Base-by-base conservation (phyloP, 2,329 filamentous ascomycete genomes). In the Immersiporthe knoxdaviesiana region DNA sequence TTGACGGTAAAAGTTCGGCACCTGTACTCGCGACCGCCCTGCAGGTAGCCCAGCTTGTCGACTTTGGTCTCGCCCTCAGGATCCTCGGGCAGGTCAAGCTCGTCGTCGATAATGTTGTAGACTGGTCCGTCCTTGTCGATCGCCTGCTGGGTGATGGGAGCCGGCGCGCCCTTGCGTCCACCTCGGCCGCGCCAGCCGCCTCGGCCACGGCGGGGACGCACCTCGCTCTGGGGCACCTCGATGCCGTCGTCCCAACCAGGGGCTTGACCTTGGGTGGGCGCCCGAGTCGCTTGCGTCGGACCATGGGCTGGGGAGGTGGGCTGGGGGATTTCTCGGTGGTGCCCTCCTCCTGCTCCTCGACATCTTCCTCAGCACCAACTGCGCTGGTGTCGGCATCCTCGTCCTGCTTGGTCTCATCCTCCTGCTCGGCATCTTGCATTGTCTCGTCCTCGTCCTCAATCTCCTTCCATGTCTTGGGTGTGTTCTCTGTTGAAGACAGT, bases 81-180 rank as follows among this genome's bases (percentile, higher is more conserved):
- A 75, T 98, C 95, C 72, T 94, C 91, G 0, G 94, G 93, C 59
- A 99, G 84, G 44, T 91, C 91, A 59, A 97, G 93, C 82, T 99
- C 96, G 76, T 99, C 96, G 76, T 97, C 88, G 70, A 93, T 86
- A 68, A 99, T 95, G 76, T 96, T 92, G 81, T 95, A 91, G 80
- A 93, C 90, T 69, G 94, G 97, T 65, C 96, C 96, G 75, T 97
- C 94, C 76, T 97, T 97, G 80, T 98, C 96, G 70, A 97, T 91
- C 6, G 93, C 90, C 71, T 97, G 92, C 76, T 94, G 93, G 63
- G 92, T 90, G 76, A 94, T 92, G 52, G 91, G 90, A 18, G 90
- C 88, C 5, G 90, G 88, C 52, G 90, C 90, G 68, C 91, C 90
- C 75, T 87, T 88, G 72, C 82, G 90, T 74, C 81, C 92, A 79